A percentile compares a stretch with the other conserved stretches of the same genome.
These are phyloP conservation scores for Termitomyces bulborhizus DNA, from an alignment of 768 basidiomycete species.

Conservation along the genomic window DNA sequence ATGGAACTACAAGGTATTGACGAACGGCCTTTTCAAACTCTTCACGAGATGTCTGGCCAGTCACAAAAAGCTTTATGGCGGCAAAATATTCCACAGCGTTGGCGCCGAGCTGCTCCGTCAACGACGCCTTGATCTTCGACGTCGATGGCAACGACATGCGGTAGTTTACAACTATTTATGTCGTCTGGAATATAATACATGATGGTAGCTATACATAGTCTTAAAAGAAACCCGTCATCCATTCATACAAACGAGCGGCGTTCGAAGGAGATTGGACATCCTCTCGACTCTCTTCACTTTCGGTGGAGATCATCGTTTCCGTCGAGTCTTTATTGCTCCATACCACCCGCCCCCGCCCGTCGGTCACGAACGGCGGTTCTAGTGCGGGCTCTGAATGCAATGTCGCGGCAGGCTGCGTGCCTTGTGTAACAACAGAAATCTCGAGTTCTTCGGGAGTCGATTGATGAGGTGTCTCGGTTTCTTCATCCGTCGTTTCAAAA, in stretches of 20 bases:
- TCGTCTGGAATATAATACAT: conserved; percentile 2
- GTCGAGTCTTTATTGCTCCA: conserved; percentile 23
- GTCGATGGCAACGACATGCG: conserved; percentile 74
- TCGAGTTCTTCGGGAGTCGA: neutral
- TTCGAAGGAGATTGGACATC: conserved; percentile 7
- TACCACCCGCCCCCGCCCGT: conserved; percentile 59
- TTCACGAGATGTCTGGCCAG: conserved; percentile 58
- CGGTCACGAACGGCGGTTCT: conserved; percentile 54
- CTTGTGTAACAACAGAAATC: neutral
- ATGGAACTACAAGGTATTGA: conserved; percentile 52
- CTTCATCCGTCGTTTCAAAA: neutral
- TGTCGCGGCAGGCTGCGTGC: neutral
- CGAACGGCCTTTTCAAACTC: conserved; percentile 75
- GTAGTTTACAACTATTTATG: conserved; percentile 6
- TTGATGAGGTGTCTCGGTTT: neutral
- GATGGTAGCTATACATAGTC: neutral
- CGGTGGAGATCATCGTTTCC: conserved; percentile 5
- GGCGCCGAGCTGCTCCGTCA: conserved; percentile 53
- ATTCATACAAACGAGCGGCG: conserved; percentile 18
- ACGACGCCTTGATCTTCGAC: conserved; percentile 63
- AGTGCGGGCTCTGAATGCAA: neutral
- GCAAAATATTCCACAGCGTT: conserved; percentile 59
- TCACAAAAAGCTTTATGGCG: conserved; percentile 60
- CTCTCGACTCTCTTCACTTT: conserved; percentile 6
- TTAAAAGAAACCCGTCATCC: conserved; percentile 17